Evolutionary conservation across 2,329 filamentous ascomycete genomes (phyloP), one percentile per base, ranked within the genome.

Genomic region (Fonsecaea multimorphosa): DNA sequence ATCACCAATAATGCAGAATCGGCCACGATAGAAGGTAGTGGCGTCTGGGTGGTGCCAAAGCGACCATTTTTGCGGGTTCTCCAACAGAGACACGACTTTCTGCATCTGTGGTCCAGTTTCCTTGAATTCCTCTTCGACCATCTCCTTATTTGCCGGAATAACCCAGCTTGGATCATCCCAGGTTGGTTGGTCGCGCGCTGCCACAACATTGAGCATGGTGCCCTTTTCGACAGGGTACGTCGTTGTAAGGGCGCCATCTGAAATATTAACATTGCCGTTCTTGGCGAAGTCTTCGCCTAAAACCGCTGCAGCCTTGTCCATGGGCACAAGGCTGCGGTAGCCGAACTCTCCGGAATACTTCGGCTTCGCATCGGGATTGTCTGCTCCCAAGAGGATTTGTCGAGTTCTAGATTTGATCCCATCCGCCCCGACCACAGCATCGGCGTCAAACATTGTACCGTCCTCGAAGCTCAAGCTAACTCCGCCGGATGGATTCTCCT

Each of bases 351-450:
- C 52, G 6, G 53, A 38, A 34, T 57, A 63, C 24, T 46, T 36
- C 16, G 61, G 34, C 29, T 57, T 32, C 14, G 36, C 34, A 16
- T 36, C 52, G 19, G 54, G 61, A 29, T 57, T 44, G 16, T 58
- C 53, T 6, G 11, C 19, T 6, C 53, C 53, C 61, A 63, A 24
- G 24, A 63, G 29, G 38, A 84, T 73, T 29, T 82, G 73, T 8
- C 87, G 79, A 4, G 40, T 38, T 22, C 22, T 24, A 11, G 84
- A 86, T 72, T 86, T 85, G 70, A 90, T 87, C 0, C 87, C 87
- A 74, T 90, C 87, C 72, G 85, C 87, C 7, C 85, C 87, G 63
- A 89, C 40, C 64, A 72, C 83, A 1, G 80, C 78, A 67, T 78
- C 78, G 36, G 82, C 82, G 29, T 77, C 72, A 0, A 76, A 81